phyloP scores from a whole-genome alignment of 179 eudicot genomes.

The Pouteria campechiana region DNA sequence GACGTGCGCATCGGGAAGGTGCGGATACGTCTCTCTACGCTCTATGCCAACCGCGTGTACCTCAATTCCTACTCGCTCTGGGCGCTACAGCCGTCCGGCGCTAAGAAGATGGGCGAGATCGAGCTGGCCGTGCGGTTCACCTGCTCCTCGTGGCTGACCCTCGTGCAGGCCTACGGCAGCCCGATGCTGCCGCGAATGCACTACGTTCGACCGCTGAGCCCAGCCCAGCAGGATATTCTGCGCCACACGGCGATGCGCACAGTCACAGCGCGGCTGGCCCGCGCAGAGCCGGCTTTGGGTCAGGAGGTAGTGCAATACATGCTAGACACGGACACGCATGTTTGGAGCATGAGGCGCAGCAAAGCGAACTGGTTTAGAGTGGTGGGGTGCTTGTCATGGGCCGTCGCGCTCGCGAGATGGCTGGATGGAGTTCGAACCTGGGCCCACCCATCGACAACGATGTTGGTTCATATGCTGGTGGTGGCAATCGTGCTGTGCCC shows the following conservation, averaged over 20 bases:
- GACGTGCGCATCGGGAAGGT: conserved; percentile 69
- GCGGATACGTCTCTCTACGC: conserved; percentile 52
- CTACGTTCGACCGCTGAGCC: conserved; percentile 60
- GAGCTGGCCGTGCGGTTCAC: conserved; percentile 66
- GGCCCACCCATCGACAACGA: conserved; percentile 72
- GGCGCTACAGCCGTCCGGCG: conserved; percentile 60
- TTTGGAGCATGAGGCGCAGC: conserved; percentile 88
- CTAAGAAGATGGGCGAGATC: conserved; percentile 69
- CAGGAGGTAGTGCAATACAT: conserved; percentile 81
- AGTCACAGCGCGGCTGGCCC: conserved; percentile 50
- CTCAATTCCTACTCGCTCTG: conserved; percentile 46
- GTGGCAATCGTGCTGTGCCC: conserved; percentile 60
- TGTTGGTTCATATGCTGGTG: conserved; percentile 48
- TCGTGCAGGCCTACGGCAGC: conserved; percentile 54
- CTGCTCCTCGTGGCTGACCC: conserved; percentile 69
- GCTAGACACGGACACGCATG: conserved; percentile 67
- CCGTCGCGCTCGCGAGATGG: conserved; percentile 52
- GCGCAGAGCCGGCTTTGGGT: conserved; percentile 75
- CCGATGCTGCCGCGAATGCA: conserved; percentile 92
- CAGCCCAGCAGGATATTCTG: conserved; percentile 71
- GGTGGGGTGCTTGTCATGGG: conserved; percentile 50
- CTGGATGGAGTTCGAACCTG: conserved; percentile 51
- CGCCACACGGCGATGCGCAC: conserved; percentile 79
- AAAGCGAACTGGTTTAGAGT: conserved; percentile 83
- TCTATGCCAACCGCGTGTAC: conserved; percentile 56